Percentiles rank a stretch among this genome's conserved stretches.
phyloP scores from a whole-genome alignment of 2,329 filamentous ascomycete genomes.

The Diaporthe nobilis region DNA sequence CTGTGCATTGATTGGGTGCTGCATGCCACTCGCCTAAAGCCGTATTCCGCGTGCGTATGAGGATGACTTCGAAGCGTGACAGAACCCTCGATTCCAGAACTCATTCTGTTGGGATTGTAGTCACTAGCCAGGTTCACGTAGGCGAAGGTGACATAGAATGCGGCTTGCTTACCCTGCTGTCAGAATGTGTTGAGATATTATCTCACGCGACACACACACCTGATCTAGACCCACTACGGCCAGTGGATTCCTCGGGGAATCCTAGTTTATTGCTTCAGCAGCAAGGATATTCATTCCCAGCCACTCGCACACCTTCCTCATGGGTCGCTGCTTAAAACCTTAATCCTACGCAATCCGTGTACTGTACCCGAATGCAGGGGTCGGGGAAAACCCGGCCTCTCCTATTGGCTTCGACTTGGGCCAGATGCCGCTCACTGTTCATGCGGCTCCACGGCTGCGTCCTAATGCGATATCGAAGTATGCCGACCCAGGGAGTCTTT shows the following conservation, averaged over 20 bases:
- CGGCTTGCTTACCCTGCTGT: too few relatives aligned
- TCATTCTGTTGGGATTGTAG: not conserved
- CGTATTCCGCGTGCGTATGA: not conserved
- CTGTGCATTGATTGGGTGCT: not conserved
- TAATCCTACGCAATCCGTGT: conserved; percentile 10
- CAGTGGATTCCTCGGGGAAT: too few relatives aligned
- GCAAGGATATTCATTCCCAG: not conserved
- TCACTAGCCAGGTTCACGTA: too few relatives aligned
- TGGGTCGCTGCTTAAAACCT: not conserved
- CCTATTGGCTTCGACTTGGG: not conserved
- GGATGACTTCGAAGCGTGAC: not conserved
- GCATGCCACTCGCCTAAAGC: not conserved
- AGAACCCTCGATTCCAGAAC: fast-evolving
- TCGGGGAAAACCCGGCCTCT: not conserved
- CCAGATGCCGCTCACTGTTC: not conserved
- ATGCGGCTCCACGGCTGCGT: not conserved
- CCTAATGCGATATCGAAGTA: too few relatives aligned
- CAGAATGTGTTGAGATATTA: not conserved
- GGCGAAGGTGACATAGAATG: not conserved
- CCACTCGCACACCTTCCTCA: not conserved
- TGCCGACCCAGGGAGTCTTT: not conserved
- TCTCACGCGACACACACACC: not conserved
- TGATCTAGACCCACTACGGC: not conserved
- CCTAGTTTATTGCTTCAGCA: not conserved
- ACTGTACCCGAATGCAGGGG: conserved; percentile 17